Conservation (phyloP, 176 grass and related monocot species). For the Oryza officinalis region DNA sequence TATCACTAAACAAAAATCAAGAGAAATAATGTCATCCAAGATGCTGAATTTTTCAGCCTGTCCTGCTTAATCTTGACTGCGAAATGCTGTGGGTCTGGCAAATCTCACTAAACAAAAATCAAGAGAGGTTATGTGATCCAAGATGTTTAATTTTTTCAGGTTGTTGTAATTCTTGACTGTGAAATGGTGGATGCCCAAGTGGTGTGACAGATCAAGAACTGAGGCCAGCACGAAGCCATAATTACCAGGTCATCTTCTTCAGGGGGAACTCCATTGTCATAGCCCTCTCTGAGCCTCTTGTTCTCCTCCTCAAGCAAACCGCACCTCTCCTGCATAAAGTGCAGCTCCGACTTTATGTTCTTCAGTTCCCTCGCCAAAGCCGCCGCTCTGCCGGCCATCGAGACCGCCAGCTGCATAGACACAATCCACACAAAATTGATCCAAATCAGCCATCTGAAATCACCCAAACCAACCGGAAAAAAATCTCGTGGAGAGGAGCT, state of each 20-base stretch:
- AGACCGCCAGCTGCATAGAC: slow-evolving; percentile 65
- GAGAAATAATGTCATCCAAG: too few relatives aligned
- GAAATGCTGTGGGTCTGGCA: neutral
- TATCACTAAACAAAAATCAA: too few relatives aligned
- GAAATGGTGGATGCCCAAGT: neutral
- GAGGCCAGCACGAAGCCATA: neutral
- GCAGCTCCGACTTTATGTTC: slow-evolving; percentile 82
- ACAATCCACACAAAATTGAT: neutral
- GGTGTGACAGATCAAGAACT: neutral
- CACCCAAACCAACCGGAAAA: neutral
- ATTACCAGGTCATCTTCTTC: slow-evolving; percentile 98
- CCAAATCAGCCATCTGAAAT: neutral
- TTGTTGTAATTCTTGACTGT: neutral
- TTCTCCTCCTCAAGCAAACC: slow-evolving; percentile 89
- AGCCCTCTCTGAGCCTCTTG: slow-evolving; percentile 66
- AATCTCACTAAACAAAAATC: too few relatives aligned
- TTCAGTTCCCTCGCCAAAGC: slow-evolving; percentile 80
- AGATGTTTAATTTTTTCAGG: neutral
- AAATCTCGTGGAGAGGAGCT: too few relatives aligned
- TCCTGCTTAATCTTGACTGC: too few relatives aligned
- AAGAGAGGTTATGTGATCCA: too few relatives aligned
- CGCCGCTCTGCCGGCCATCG: slow-evolving; percentile 77
- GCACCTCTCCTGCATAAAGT: slow-evolving; percentile 82
- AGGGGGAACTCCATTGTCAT: slow-evolving; percentile 44
- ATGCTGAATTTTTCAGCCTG: too few relatives aligned